These are phyloP conservation scores for Gillenia trifoliata DNA, from an alignment of 306 rosid genomes.

Conservation along the genomic window DNA sequence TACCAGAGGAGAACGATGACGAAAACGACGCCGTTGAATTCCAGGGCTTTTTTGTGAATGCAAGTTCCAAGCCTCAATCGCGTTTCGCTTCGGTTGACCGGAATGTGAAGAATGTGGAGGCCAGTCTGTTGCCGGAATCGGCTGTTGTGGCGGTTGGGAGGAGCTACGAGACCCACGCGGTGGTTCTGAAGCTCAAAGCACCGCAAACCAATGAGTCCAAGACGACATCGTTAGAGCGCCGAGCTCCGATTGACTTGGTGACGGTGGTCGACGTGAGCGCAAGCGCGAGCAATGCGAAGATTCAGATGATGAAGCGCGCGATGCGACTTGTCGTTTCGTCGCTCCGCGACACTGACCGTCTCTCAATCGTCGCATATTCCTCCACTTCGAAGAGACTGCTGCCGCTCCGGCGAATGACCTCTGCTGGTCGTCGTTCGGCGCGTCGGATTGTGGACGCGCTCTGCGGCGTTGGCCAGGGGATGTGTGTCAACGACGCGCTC, in stretches of 20 bases:
- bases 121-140: constrained; percentile 57
- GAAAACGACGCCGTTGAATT: constrained; percentile 42
- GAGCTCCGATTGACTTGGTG: constrained; percentile 76
- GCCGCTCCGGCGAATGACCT: constrained; percentile 63
- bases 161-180: constrained; percentile 59
- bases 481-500: constrained; percentile 63
- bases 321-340: constrained; percentile 63
- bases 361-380: constrained; percentile 84
- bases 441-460: constrained; percentile 40
- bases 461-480: constrained; percentile 45
- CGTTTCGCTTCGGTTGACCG: neutral
- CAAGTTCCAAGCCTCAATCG: constrained; percentile 2
- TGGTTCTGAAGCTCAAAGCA: constrained; percentile 60
- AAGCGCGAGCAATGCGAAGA: constrained; percentile 36
- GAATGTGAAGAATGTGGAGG: constrained; percentile 33
- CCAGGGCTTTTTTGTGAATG: constrained; percentile 54
- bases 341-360: constrained; percentile 61
- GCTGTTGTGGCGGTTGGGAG: constrained; percentile 70
- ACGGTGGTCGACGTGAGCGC: constrained; percentile 67
- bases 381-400: constrained; percentile 68
- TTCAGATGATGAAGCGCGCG: constrained; percentile 63
- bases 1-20: constrained; percentile 82
- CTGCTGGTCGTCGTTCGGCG: constrained; percentile 65
- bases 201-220: constrained; percentile 24
- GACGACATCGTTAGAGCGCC: constrained; percentile 16